Evolutionary conservation across 1,139 yeast species (phyloP), one percentile per base, ranked within the genome.

Genomic region (Debaryomycetaceae sp.): DNA sequence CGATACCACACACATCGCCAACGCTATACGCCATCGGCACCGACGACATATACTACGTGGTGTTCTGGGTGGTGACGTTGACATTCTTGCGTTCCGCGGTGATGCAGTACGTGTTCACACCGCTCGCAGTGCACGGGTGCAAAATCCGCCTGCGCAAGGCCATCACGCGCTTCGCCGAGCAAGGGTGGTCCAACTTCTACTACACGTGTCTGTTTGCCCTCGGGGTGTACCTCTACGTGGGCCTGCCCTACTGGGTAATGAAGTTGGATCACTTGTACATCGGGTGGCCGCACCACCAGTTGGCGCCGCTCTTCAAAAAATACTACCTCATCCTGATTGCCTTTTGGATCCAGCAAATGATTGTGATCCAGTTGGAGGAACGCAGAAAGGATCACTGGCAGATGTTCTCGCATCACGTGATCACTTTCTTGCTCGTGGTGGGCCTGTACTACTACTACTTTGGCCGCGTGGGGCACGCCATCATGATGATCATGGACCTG

Each of bases 381-480:
- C 74, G 68, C 41, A 75, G 96, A 44, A 85, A 85, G 52, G 96
- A 88, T 53, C 80, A 84, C 53, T 57, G 60, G 45, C 95, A 86
- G 55, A 88, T 88, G 96, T 76, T 86, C 49, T 63, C 81, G 30
- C 96, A 88, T 53, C 96, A 88, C 56, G 77, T 88, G 33, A 79
- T 88, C 34, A 88, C 96, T 1, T 71, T 80, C 45, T 46, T 66
- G 18, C 66, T 88, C 37, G 70, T 83, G 27, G 56, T 71, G 14
- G 93, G 93, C 2, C 81, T 93, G 2, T 88, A 86, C 53, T 67
- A 68, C 47, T 78, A 75, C 49, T 78, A 83, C 56, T 83, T 76
- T 53, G 76, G 80, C 23, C 70, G 88, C 27, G 74, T 85, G 35
- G 96, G 96, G 19, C 85, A 85, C 55, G 71, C 81, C 27, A 80